Percentiles rank a stretch among this genome's conserved stretches.
These are phyloP conservation scores for Mortierella sp. DNA, from an alignment of 371 early-diverging fungal genomes.

Conservation along the genomic window DNA sequence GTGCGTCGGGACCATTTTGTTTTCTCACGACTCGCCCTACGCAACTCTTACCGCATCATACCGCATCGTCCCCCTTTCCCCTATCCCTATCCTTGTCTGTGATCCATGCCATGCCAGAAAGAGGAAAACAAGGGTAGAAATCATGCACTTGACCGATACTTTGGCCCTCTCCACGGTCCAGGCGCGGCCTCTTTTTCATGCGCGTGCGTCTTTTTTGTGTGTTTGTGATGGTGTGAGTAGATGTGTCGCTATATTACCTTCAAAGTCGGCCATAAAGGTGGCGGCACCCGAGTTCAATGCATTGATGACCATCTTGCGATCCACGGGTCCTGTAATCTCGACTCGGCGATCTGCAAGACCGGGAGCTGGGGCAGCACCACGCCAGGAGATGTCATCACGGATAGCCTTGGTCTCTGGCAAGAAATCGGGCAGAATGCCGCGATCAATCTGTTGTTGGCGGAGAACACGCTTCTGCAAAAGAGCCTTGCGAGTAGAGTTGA, in stretches of 20 bases:
- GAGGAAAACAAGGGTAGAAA: no score
- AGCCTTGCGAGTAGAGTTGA: conserved; percentile 86
- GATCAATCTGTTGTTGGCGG: conserved; percentile 83
- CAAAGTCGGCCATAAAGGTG: conserved; percentile 98
- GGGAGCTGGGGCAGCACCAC: conserved; percentile 89
- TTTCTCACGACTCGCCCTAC: conserved; percentile 1
- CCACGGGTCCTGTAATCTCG: conserved; percentile 97
- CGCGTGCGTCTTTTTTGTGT: no score
- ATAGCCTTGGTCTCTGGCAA: conserved; percentile 90
- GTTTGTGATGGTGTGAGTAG: no score
- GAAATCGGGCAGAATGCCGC: conserved; percentile 88
- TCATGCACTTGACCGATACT: no score
- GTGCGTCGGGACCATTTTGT: no score
- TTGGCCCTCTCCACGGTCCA: no score
- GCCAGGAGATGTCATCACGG: conserved; percentile 90
- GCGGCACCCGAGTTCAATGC: conserved; percentile 93
- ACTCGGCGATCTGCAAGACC: conserved; percentile 93
- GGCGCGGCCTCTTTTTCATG: no score
- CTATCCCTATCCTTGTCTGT: not conserved
- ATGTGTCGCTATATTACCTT: conserved; percentile 64
- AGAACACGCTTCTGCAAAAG: conserved; percentile 78
- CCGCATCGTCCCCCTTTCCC: not conserved
- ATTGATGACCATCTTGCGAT: conserved; percentile 98
- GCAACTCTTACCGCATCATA: not conserved
- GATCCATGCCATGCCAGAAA: no score